Base-by-base conservation (phyloP, 768 basidiomycete genomes). In the Candolleomyces efflorescens region DNA sequence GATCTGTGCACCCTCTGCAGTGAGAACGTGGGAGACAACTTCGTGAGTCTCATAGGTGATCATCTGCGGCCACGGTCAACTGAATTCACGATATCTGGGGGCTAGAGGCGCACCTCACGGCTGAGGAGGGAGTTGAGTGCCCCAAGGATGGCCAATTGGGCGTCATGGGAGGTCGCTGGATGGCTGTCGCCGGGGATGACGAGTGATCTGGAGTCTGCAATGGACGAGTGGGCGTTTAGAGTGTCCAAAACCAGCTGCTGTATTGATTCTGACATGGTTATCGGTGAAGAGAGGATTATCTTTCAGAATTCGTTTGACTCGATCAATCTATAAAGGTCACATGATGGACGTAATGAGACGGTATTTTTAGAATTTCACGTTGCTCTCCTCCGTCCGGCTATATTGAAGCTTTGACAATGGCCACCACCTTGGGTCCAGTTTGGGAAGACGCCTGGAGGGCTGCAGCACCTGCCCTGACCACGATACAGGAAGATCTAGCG, bases 91-190 rank as follows among this genome's bases (percentile, higher is more conserved):
- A 32, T 32, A 50, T 50, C 4, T 50, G 20, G 27, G 17, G 17
- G 10, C 49, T 39, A 43, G 56, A 32, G 41, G 77, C 81, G 63
- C 66, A 90, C 94, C 67, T 97, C 92, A 67, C 90, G 88, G 69
- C 89, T 90, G 15, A 82, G 75, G 54, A 99, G 79, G 26, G 93
- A 96, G 74, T 97, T 98, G 64, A 99, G 78, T 2, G 92, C 94
- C 62, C 92, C 93, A 48, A 95, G 86, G 64, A 98, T 83, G 53
- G 78, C 77, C 63, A 87, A 86, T 77, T 98, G 96, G 56, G 82
- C 84, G 68, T 94, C 92, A 69, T 85, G 82, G 52, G 83, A 78
- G 6, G 77, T 71, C 1, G 89, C 87, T 38, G 80, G 76, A 22
- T 75, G 69, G 23, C 74, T 69, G 65, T 85, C 76, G 13, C 85